Base-by-base conservation (phyloP, 2,329 filamentous ascomycete genomes). In the Trichoderma koningii region DNA sequence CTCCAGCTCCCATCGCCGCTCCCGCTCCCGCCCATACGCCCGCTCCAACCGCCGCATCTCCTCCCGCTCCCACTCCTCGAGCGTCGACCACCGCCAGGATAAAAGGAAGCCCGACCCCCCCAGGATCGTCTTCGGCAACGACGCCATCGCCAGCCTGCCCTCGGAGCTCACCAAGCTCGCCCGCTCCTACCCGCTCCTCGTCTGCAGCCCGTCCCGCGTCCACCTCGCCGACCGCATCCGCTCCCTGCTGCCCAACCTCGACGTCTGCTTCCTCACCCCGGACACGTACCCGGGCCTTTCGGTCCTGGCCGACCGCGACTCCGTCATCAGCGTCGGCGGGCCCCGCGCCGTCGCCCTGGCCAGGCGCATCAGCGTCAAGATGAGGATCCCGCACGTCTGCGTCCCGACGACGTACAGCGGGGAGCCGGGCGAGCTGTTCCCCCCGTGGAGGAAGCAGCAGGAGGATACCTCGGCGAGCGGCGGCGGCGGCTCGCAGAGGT, bases 321-420 rank as follows among this genome's bases (percentile, higher is more conserved):
- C 81, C 30, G 78, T 89, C 45, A 77, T 88, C 51, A 87, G 84
- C 47, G 83, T 89, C 66, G 87, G 87, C 5, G 86, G 86, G 57
- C 85, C 85, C 30, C 87, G 84, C 62, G 87, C 86, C 2, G 85
- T 87, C 60, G 85, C 85, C 1, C 74, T 89, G 23, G 84, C 84
- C 2, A 83, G 85, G 68, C 81, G 82, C 1, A 80, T 87, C 60
- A 80, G 79, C 53, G 75, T 82, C 55, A 79, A 82, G 48, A 85
- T 83, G 41, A 79, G 78, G 0, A 76, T 87, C 41, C 83, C 82
- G 21, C 84, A 87, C 70, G 81, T 87, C 50, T 86, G 83, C 69
- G 83, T 87, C 45, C 85, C 85, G 6, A 87, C 85, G 2, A 86
- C 83, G 0, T 86, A 86, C 70, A 83, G 84, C 42, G 84, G 83